A percentile compares a stretch with the other conserved stretches of the same genome.
Evolutionary conservation across 176 grass and related monocot species (phyloP).

Genomic region (Puccinellia tenuiflora): DNA sequence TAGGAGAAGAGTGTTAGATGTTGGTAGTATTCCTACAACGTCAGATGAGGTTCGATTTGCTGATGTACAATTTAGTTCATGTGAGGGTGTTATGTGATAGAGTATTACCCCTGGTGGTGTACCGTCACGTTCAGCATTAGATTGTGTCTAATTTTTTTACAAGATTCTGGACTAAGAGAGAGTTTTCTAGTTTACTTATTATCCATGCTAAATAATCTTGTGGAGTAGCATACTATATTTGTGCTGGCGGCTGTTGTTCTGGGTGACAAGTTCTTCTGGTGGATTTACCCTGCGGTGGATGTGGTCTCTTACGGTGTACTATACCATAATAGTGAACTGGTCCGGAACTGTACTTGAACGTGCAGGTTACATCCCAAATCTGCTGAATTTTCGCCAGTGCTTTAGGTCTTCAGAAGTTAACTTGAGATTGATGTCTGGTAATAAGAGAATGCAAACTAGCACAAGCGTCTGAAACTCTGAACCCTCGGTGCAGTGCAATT

Average conservation of each 20-base stretch:
- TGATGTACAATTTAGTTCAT: neutral
- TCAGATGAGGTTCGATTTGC: neutral
- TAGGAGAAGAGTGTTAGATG: neutral
- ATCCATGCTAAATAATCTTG: neutral
- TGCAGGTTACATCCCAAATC: constrained; percentile 32
- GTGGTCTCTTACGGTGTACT: constrained; percentile 59
- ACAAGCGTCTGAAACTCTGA: neutral
- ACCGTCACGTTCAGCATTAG: neutral
- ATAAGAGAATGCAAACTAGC: neutral
- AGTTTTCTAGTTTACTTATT: neutral
- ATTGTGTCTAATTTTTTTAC: neutral
- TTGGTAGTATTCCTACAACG: neutral
- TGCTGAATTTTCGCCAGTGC: neutral
- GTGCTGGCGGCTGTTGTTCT: constrained; percentile 75
- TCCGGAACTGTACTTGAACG: constrained; percentile 68
- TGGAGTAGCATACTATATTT: neutral
- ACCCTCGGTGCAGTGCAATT: constrained; percentile 23
- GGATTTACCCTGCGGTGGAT: constrained; percentile 70
- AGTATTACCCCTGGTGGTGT: neutral
- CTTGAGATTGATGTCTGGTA: neutral
- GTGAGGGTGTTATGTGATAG: neutral
- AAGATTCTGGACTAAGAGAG: neutral
- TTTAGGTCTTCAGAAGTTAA: neutral
- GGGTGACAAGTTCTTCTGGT: constrained; percentile 57
- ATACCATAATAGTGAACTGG: constrained; percentile 66